Percentiles rank a stretch among this genome's conserved stretches.
Conservation (phyloP, 768 basidiomycete species). For the Botryobasidium botryosum region DNA sequence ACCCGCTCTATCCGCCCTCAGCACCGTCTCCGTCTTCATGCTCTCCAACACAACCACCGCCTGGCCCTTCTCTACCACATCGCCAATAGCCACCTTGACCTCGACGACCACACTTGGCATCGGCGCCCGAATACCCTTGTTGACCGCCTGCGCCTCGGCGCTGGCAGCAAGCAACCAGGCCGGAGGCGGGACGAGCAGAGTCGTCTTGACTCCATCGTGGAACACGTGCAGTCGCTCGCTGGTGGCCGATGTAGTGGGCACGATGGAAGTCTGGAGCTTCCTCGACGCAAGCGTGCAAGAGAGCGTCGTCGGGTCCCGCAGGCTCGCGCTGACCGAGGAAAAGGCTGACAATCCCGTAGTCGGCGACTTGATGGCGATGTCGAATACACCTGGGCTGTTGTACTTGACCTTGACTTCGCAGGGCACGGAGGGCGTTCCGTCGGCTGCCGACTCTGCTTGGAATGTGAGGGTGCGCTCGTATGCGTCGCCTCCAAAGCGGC, state of each 20-base stretch:
- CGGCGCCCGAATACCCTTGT: constrained; percentile 50
- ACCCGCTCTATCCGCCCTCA: constrained; percentile 54
- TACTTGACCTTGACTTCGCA: constrained; percentile 27
- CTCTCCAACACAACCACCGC: constrained; percentile 75
- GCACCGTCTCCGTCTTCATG: constrained; percentile 93
- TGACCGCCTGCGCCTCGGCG: constrained; percentile 29
- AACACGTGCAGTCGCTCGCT: constrained; percentile 66
- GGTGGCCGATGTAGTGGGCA: constrained; percentile 38
- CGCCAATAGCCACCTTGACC: constrained; percentile 60
- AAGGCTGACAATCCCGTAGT: constrained; percentile 13
- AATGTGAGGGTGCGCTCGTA: constrained; percentile 45
- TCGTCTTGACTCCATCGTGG: constrained; percentile 33
- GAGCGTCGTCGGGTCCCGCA: constrained; percentile 29
- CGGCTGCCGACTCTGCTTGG: constrained; percentile 32
- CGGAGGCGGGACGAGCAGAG: constrained; percentile 49
- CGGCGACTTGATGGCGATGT: constrained; percentile 29
- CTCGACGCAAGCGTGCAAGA: constrained; percentile 36
- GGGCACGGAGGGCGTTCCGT: constrained; percentile 19
- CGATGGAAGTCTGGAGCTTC: constrained; percentile 44
- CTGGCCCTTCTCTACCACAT: constrained; percentile 65
- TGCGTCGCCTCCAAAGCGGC: constrained; percentile 62
- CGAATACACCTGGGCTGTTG: constrained; percentile 29
- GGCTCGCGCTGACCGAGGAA: constrained; percentile 14
- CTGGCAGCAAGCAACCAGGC: constrained; percentile 57
- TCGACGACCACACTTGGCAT: constrained; percentile 94